A percentile compares a stretch with the other conserved stretches of the same genome.
Conservation (phyloP, 371 early-diverging fungal species). For the Smittium culicis region DNA sequence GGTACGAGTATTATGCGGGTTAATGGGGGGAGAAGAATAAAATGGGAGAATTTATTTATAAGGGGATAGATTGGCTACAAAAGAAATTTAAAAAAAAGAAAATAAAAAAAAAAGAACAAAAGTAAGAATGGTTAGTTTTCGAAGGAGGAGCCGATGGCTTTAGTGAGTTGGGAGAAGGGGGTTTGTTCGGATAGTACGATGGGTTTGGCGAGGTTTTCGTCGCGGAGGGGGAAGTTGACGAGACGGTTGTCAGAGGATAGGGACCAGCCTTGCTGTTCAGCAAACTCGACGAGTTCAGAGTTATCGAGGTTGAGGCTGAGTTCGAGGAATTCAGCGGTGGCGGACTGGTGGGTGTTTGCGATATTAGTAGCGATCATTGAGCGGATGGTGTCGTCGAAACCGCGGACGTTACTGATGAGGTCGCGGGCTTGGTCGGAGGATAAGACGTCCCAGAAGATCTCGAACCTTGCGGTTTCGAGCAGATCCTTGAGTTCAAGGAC, state of each 20-base stretch:
- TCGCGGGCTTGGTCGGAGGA: constrained; percentile 28
- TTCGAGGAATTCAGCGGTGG: constrained; percentile 47
- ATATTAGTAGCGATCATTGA: constrained; percentile 53
- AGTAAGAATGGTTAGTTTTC: not conserved
- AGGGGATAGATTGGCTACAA: no score
- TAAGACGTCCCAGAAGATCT: constrained; percentile 61
- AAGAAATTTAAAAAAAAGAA: not conserved
- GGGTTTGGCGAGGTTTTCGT: constrained; percentile 68
- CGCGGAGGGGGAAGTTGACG: constrained; percentile 59
- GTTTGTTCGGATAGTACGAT: constrained; percentile 72
- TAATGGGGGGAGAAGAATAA: no score
- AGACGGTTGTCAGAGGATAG: constrained; percentile 36
- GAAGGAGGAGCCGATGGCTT: constrained; percentile 12
- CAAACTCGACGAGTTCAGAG: constrained; percentile 36
- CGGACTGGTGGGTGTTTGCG: constrained; percentile 62
- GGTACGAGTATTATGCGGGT: no score
- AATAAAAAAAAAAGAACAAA: not conserved
- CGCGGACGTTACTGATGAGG: constrained; percentile 46
- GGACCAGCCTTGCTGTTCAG: constrained; percentile 50
- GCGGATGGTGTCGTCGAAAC: constrained; percentile 62
- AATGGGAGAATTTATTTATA: no score
- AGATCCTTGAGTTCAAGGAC: constrained; percentile 59
- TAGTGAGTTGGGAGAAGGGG: constrained; percentile 50
- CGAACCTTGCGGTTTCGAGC: constrained; percentile 63
- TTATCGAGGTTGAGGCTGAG: constrained; percentile 44